Base-by-base conservation (phyloP, 148 eudicot species). In the Arbutus unedo region DNA sequence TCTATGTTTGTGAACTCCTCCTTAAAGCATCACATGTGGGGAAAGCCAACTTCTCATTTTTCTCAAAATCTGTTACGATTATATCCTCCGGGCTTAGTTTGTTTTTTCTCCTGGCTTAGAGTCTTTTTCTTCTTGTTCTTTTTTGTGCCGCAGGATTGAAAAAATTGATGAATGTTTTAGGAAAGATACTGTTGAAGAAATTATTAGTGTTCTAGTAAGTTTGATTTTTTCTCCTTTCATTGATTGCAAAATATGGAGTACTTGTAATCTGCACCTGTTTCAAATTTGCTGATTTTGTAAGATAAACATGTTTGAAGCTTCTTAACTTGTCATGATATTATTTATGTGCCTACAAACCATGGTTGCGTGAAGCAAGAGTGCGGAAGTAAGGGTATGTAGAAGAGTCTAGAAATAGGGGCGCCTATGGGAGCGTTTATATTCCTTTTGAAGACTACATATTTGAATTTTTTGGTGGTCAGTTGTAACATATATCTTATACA, bases 131-230 rank as follows among this genome's bases (percentile, higher is more conserved):
- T 60, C 59, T 48, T 38, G 31, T 5, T n/a, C n/a, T n/a, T 2
- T 56, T 53, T 31, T 19, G 55, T 85, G 48, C n/a, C 91, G 85
- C 96, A 95, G 98, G 87, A 83, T 95, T 59, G 93, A 92, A 77
- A 76, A 78, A 60, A 93, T 95, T 50, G 98, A 95, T 86, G 88
- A 87, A 85, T 90, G 96, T 83, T 95, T 95, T 84, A 81, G 97
- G 92, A 93, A 90, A 78, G 98, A 95, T 82, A 88, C 98, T 5
- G 83, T 95, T 56, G 98, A 95, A 86, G 98, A 92, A 84, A 95
- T 95, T 49, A 72, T 94, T 71, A 90, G 90, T 75, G 96, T 96
- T 68, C 84, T 95, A 92, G 98, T 93, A 86, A 90, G 98, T 79
- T 83, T 79, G 66, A n/a, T n/a, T n/a, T 66, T 8, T 3, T 47